Evolutionary conservation across 1,139 yeast species (phyloP).

Genomic region (Candida glucosophila): DNA sequence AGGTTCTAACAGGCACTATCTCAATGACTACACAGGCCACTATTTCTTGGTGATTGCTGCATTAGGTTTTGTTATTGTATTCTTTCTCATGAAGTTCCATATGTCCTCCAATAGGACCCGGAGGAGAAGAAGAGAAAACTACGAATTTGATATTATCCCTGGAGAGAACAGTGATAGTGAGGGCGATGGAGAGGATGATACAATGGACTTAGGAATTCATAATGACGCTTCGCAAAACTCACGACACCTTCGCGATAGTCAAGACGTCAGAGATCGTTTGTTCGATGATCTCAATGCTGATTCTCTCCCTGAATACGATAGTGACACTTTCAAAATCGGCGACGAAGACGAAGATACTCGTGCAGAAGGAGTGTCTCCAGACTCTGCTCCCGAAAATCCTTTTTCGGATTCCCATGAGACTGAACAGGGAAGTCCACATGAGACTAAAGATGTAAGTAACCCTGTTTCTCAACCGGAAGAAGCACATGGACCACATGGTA

Average conservation of each 20-base stretch:
- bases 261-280: slow-evolving; percentile 31
- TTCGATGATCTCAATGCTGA: slow-evolving; percentile 34
- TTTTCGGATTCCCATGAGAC: too few species aligned
- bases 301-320: slow-evolving; percentile 29
- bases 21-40: slow-evolving; percentile 38
- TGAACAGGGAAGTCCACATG: too few species aligned
- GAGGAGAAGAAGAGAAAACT: slow-evolving; percentile 65
- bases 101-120: slow-evolving; percentile 42
- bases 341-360: slow-evolving; percentile 28
- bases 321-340: slow-evolving; percentile 36
- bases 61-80: slow-evolving; percentile 48
- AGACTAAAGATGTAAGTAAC: too few species aligned
- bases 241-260: slow-evolving; percentile 10
- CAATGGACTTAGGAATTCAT: slow-evolving; percentile 18
- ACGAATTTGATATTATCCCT: slow-evolving; percentile 71
- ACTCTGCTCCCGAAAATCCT: too few species aligned
- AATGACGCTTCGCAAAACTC: slow-evolving; percentile 13
- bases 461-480: too few species aligned
- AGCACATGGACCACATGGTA: too few species aligned
- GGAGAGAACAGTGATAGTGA: slow-evolving; percentile 49
- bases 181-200: slow-evolving; percentile 14
- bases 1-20: slow-evolving; percentile 26
- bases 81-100: slow-evolving; percentile 46
- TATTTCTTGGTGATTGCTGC: slow-evolving; percentile 54
- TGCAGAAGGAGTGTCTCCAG: too few species aligned